Conservation (phyloP, 306 rosid genomes). For the Cucurbita maxima region DNA sequence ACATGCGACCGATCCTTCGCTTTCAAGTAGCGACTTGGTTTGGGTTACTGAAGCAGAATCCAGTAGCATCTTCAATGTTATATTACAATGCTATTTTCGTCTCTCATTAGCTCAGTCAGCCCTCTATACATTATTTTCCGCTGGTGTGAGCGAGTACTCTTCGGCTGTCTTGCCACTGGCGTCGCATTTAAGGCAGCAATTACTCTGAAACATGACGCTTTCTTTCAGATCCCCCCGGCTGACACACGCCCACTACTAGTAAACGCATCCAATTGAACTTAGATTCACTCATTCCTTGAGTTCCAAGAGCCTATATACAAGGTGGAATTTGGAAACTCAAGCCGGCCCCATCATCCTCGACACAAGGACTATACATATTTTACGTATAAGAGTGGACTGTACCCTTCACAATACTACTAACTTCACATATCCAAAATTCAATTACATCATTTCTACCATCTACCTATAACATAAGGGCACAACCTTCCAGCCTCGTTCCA, state of each 20-base stretch:
- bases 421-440: slow-evolving; percentile 3
- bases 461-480: neutral
- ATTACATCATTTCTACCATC: slow-evolving; percentile 6
- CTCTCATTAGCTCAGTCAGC: neutral
- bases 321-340: slow-evolving; percentile 1
- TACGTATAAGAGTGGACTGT: neutral
- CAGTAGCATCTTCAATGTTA: neutral
- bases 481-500: slow-evolving; percentile 1
- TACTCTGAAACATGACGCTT: neutral
- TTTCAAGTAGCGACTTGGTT: neutral
- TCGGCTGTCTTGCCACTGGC: neutral
- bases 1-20: neutral
- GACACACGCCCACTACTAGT: neutral
- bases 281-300: slow-evolving; percentile 4
- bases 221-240: neutral
- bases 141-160: neutral
- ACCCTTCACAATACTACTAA: neutral
- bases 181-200: neutral
- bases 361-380: neutral
- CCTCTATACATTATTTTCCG: neutral
- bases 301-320: slow-evolving; percentile 6
- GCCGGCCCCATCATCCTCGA: slow-evolving; percentile 1
- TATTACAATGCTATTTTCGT: neutral
- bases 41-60: neutral
- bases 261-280: neutral